Evolutionary conservation across 305 asterid genomes (phyloP), one percentile per base, ranked within the genome.

Genomic region (Fraxinus xanthoxyloides): DNA sequence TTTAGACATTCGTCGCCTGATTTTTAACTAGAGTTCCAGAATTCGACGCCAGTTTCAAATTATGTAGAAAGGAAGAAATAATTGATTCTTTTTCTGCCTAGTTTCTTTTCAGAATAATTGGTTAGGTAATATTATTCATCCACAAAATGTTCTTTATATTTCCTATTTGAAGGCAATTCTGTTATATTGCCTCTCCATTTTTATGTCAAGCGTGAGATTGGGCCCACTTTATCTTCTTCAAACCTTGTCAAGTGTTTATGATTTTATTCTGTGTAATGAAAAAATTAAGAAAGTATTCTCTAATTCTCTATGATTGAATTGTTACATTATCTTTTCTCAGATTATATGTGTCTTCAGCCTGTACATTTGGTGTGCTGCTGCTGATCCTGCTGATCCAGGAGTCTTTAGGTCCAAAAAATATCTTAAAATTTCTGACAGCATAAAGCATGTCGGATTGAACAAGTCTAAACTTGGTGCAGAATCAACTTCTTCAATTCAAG

Each of bases 351-450:
- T 89, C 34, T 92, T 97, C 81, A 88, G 98, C 80, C 90, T 97
- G 65, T 97, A 97, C 88, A 89, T 94, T 75, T 94, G 99, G 98
- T 92, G 99, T 63, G 98, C 98, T 36, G 99, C 89, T 67, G 87
- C 97, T 75, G 99, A 97, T 89, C 98, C 99, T 82, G 98, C 99
- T 10, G 99, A 97, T 84, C 85, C 92, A 7, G 98, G 98, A 73
- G 98, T 94, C 79, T 94, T 93, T 75, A 90, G 85, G 86, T 94
- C 99, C 35, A 97, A 92, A 79, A 97, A 97, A 79, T 94, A 97
- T 83, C 89, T 89, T 56, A 89, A 90, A 43, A 85, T 85, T 84
- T 86, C 83, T 10, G 90, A 88, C n/a, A 82, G 85, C 84, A 87
- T 87, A 81, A 89, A 90, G 30, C 89, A 80, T 26, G 72, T 40